Conservation (phyloP, 2,329 filamentous ascomycete species). For the Aspergillus costaricaensis region DNA sequence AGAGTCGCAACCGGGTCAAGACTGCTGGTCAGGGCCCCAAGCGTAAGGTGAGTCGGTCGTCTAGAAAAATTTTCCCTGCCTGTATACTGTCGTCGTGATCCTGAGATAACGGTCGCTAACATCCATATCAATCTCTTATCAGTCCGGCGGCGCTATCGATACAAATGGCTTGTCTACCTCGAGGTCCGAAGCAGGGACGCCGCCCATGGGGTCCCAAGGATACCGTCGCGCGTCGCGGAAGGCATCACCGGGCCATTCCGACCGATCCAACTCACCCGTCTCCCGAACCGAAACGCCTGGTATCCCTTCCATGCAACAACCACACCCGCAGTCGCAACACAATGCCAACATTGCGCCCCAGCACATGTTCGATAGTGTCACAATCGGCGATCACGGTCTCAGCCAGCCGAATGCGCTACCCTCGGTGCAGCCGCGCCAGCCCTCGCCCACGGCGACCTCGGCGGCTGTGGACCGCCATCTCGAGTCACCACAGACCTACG, state of each 20-base stretch:
- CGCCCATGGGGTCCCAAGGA: conserved; percentile 58
- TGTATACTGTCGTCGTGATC: conserved; percentile 6
- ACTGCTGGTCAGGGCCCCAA: conserved; percentile 75
- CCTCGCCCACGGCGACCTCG: conserved; percentile 62
- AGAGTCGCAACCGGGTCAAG: conserved; percentile 97
- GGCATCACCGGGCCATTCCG: conserved; percentile 69
- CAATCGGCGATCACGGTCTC: conserved; percentile 69
- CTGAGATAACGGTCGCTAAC: conserved; percentile 30
- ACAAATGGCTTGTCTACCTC: conserved; percentile 61
- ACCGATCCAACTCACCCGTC: conserved; percentile 75
- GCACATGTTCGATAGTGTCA: conserved; percentile 73
- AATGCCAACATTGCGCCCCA: conserved; percentile 69
- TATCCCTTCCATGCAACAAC: conserved; percentile 47
- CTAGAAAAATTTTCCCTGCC: conserved; percentile 27
- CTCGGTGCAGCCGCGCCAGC: conserved; percentile 55
- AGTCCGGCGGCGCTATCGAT: conserved; percentile 50
- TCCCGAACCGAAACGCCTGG: conserved; percentile 78
- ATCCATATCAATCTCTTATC: conserved; percentile 16
- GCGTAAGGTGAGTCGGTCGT: conserved; percentile 68
- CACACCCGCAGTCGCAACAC: conserved; percentile 63
- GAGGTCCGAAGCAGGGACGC: conserved; percentile 57
- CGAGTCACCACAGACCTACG: conserved; percentile 74
- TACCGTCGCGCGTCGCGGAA: conserved; percentile 71
- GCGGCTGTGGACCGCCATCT: conserved; percentile 63
- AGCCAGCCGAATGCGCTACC: conserved; percentile 55